phyloP scores from a whole-genome alignment of 768 basidiomycete species.

The Pleurotus giganteus region DNA sequence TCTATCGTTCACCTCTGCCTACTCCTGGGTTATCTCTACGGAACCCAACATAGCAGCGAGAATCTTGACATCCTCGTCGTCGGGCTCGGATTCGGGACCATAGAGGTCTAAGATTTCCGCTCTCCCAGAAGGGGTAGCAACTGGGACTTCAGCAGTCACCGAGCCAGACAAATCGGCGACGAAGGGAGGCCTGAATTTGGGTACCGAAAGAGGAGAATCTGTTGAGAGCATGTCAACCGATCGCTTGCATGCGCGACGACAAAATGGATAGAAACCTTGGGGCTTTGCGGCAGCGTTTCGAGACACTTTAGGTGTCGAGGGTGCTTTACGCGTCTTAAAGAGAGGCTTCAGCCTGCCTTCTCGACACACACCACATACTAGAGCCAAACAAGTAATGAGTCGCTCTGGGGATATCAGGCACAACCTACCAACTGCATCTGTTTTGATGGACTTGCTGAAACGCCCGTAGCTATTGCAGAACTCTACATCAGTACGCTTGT shows the following conservation, averaged over 20 bases:
- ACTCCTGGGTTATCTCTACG: slow-evolving; percentile 13
- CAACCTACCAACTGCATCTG: slow-evolving; percentile 59
- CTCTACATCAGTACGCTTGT: slow-evolving; percentile 1
- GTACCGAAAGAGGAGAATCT: neutral
- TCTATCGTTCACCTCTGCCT: neutral
- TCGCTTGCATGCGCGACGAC: neutral
- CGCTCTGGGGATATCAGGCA: neutral
- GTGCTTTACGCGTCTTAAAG: slow-evolving; percentile 41
- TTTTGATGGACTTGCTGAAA: slow-evolving; percentile 68
- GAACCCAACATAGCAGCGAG: slow-evolving; percentile 25
- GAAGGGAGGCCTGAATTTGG: too few relatives aligned
- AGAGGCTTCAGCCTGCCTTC: slow-evolving; percentile 56
- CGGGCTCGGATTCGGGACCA: slow-evolving; percentile 25
- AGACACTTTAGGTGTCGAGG: slow-evolving; percentile 33
- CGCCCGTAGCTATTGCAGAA: slow-evolving; percentile 58
- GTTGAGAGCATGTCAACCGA: neutral
- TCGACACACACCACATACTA: slow-evolving; percentile 70
- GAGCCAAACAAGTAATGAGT: neutral
- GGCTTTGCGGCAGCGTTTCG: slow-evolving; percentile 42
- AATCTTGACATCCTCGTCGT: slow-evolving; percentile 24
- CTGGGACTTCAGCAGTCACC: slow-evolving; percentile 17
- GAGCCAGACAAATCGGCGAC: slow-evolving; percentile 8
- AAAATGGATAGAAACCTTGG: slow-evolving; percentile 34
- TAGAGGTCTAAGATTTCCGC: neutral
- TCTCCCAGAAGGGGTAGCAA: neutral